Conservation (phyloP, 1,139 yeast genomes). For the Martiniozyma asiatica region DNA sequence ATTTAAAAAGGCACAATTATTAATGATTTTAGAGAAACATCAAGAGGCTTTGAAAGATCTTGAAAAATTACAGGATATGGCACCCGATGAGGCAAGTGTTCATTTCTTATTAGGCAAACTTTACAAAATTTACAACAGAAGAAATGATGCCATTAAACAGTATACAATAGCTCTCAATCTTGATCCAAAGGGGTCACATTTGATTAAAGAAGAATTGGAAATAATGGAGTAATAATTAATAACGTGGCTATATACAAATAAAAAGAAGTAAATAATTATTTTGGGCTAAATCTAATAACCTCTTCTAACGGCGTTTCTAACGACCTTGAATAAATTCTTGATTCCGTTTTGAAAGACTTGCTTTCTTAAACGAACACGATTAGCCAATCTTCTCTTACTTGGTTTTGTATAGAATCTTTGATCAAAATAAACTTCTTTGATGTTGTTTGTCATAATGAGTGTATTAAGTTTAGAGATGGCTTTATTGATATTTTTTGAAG, state of each 20-base stretch:
- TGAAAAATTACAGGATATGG: conserved; percentile 56
- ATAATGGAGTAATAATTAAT: conserved; percentile 16
- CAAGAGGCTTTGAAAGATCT: conserved; percentile 65
- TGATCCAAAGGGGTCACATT: conserved; percentile 88
- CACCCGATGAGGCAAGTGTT: conserved; percentile 92
- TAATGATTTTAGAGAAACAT: conserved; percentile 61
- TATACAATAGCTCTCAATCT: conserved; percentile 82
- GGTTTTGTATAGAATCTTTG: conserved; percentile 38
- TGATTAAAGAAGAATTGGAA: conserved; percentile 78
- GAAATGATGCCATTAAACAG: conserved; percentile 69
- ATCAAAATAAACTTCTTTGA: conserved; percentile 25
- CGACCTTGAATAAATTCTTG: conserved; percentile 31
- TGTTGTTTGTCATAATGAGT: conserved; percentile 25
- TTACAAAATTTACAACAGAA: conserved; percentile 65
- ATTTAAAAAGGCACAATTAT: conserved; percentile 78
- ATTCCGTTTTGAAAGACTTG: conserved; percentile 36
- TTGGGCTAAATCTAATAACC: conserved; percentile 29
- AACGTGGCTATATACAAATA: conserved; percentile 5
- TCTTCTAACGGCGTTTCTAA: conserved; percentile 40
- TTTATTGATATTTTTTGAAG: conserved; percentile 25
- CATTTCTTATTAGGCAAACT: conserved; percentile 83
- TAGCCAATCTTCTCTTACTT: conserved; percentile 31
- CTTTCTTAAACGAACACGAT: conserved; percentile 33
- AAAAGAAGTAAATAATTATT: conserved; percentile 6
- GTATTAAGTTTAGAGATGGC: conserved; percentile 26